A percentile compares a stretch with the other conserved stretches of the same genome.
Evolutionary conservation across 495 filamentous ascomycete species (phyloP).

Genomic region (Neurospora sp.): DNA sequence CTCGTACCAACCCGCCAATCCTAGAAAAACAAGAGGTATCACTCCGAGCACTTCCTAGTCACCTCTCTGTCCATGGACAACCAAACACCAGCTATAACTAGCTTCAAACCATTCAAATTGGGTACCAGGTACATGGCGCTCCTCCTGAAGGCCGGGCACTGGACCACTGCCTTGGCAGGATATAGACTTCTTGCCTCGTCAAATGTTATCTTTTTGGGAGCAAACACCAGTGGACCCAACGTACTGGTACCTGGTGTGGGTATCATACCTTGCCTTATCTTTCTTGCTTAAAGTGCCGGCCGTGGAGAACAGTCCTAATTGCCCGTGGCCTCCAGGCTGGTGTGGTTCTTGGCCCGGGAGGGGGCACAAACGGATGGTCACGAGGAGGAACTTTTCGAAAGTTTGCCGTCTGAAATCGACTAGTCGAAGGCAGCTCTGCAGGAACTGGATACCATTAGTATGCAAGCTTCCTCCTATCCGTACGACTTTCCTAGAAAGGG

Average conservation of each 20-base stretch:
- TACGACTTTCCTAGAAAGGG: too few species aligned
- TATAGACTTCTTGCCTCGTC: neutral
- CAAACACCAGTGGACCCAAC: neutral
- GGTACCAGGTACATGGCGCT: neutral
- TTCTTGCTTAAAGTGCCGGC: neutral
- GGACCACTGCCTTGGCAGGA: neutral
- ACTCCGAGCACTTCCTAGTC: neutral
- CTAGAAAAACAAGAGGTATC: neutral
- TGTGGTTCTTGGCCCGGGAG: neutral
- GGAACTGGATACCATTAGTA: neutral
- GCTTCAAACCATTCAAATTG: neutral
- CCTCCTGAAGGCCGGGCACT: neutral
- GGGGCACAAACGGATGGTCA: neutral
- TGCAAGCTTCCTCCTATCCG: neutral
- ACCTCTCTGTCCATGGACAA: neutral
- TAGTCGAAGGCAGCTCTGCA: neutral
- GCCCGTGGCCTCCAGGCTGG: neutral
- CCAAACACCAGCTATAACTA: neutral
- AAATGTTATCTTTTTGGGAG: neutral
- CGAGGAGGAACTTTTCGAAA: neutral
- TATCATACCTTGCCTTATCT: neutral
- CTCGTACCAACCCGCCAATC: neutral
- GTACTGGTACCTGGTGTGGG: neutral
- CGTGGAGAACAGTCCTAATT: neutral
- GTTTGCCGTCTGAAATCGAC: neutral